phyloP scores from a whole-genome alignment of 2,329 filamentous ascomycete genomes.

The Curvularia lunata region DNA sequence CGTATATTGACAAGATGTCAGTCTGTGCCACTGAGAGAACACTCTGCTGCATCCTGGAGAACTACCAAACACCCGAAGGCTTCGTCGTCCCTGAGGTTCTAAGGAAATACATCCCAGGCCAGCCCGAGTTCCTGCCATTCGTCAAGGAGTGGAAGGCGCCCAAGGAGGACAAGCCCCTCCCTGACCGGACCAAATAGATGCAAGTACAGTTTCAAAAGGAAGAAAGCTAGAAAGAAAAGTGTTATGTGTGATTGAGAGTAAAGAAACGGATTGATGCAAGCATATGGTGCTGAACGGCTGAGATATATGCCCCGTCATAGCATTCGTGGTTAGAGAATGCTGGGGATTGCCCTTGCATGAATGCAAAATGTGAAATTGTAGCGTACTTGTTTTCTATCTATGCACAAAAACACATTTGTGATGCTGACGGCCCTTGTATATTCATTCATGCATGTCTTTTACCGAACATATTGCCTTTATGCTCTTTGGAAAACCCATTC shows the following conservation, averaged over 20 bases:
- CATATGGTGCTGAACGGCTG: not conserved
- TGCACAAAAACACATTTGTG: not conserved
- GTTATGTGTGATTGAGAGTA: not conserved
- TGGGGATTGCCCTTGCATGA: not conserved
- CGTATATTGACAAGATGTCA: not conserved
- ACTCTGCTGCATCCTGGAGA: slow-evolving; percentile 93
- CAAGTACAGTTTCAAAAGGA: too few species aligned
- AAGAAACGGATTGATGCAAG: not conserved
- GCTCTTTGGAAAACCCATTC: too few species aligned
- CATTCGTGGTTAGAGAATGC: not conserved
- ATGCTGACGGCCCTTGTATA: too few species aligned
- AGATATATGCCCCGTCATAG: not conserved
- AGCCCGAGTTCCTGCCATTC: slow-evolving; percentile 88
- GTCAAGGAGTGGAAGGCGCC: slow-evolving; percentile 68
- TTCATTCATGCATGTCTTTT: not conserved
- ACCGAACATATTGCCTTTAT: too few species aligned
- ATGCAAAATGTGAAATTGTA: not conserved
- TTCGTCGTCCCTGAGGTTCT: slow-evolving; percentile 47
- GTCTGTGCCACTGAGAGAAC: slow-evolving; percentile 90
- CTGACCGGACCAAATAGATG: slow-evolving; percentile 27
- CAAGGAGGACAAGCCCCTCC: slow-evolving; percentile 38
- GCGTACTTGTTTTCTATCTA: not conserved
- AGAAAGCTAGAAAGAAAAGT: not conserved
- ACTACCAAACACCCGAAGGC: slow-evolving; percentile 89
- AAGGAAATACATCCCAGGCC: slow-evolving; percentile 77